phyloP scores from a whole-genome alignment of 495 filamentous ascomycete species.

The Podospora pseudocomata region DNA sequence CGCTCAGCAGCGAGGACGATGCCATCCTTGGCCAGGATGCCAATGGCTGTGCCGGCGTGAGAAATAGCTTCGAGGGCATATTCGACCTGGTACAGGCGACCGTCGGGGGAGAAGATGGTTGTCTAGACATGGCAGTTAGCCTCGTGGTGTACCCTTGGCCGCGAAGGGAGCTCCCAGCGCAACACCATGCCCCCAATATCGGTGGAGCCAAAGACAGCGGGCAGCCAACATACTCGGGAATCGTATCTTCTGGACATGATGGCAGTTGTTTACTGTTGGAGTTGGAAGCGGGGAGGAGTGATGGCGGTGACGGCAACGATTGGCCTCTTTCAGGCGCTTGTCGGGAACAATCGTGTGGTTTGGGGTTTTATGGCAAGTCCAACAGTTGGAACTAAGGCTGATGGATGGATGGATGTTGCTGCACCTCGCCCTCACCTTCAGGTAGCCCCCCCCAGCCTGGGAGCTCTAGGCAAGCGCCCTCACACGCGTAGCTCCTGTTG shows the following conservation, averaged over 20 bases:
- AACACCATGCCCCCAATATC: slow-evolving; percentile 3
- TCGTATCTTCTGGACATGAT: slow-evolving; percentile 97
- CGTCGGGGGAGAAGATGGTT: slow-evolving; percentile 99
- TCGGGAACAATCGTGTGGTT: neutral
- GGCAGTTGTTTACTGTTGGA: slow-evolving; percentile 13
- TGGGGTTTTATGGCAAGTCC: neutral
- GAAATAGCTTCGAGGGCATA: slow-evolving; percentile 99
- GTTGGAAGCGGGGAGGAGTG: neutral
- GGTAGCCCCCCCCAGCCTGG: slow-evolving; percentile 7
- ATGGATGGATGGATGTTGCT: slow-evolving; percentile 22
- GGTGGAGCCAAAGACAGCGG: neutral
- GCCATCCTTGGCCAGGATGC: slow-evolving; percentile 94
- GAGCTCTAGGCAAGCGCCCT: slow-evolving; percentile 40
- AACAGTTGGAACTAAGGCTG: slow-evolving; percentile 16
- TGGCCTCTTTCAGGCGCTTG: neutral
- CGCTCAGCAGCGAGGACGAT: slow-evolving; percentile 98
- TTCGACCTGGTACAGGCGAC: slow-evolving; percentile 97
- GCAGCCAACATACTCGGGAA: slow-evolving; percentile 69
- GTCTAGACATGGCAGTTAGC: slow-evolving; percentile 60
- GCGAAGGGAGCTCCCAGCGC: slow-evolving; percentile 9
- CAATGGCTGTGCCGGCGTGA: slow-evolving; percentile 93
- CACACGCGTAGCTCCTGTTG: slow-evolving; percentile 35
- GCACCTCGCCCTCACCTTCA: slow-evolving; percentile 2
- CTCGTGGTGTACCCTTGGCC: slow-evolving; percentile 18
- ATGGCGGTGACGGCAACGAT: neutral